phyloP scores from a whole-genome alignment of 2,329 filamentous ascomycete species.

The Akanthomyces lecanii region DNA sequence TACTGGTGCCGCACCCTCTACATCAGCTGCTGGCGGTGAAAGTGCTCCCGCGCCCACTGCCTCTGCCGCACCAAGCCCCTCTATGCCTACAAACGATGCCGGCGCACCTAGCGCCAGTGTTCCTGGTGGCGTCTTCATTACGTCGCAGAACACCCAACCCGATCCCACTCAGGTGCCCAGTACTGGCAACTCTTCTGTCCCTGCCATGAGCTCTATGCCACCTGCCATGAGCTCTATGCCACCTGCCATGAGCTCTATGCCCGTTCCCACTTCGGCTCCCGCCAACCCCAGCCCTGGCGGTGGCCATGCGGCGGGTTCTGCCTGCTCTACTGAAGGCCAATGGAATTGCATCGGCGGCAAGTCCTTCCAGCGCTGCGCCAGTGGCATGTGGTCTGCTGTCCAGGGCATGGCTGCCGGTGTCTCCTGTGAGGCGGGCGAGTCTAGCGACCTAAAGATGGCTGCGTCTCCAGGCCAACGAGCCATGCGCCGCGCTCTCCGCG shows the following conservation, averaged over 20 bases:
- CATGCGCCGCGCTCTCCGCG: constrained; percentile 29
- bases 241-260: not conserved
- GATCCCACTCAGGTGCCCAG: not conserved
- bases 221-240: not conserved
- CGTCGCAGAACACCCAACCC: not conserved
- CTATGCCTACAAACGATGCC: constrained; percentile 1
- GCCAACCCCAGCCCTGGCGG: not conserved
- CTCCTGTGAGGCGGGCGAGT: constrained; percentile 40
- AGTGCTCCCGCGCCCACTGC: constrained; percentile 19
- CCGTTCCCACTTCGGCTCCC: constrained; percentile 18
- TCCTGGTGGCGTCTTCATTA: constrained; percentile 18
- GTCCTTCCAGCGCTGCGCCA: constrained; percentile 52
- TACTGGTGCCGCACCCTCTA: constrained; percentile 25
- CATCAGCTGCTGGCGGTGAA: constrained; percentile 19
- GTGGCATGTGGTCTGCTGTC: constrained; percentile 44
- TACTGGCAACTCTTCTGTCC: not conserved
- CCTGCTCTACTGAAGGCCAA: constrained; percentile 44
- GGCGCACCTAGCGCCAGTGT: not conserved
- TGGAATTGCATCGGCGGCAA: constrained; percentile 52
- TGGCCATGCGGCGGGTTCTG: constrained; percentile 36
- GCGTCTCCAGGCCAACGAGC: constrained; percentile 19
- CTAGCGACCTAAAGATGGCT: constrained; percentile 34
- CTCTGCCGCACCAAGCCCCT: constrained; percentile 9
- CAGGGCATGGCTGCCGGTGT: constrained; percentile 44
- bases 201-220: not conserved